These are phyloP conservation scores for Aspergillus fructus DNA, from an alignment of 2,329 filamentous ascomycete genomes.

Conservation along the genomic window DNA sequence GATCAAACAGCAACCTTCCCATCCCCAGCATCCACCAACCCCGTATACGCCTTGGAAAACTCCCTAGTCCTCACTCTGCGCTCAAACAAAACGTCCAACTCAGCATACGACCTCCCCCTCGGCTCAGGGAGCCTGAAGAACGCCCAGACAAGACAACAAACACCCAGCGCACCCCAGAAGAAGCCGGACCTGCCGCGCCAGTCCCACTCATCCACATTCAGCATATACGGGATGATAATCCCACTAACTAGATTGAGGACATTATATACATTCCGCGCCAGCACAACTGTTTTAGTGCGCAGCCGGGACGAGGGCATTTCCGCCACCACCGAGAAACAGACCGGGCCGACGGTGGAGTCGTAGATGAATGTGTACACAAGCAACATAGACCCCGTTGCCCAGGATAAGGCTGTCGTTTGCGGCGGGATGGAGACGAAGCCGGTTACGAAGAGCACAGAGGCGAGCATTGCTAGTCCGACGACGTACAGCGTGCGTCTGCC, in stretches of 20 bases:
- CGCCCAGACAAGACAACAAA: conserved; percentile 28
- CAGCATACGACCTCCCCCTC: conserved; percentile 29
- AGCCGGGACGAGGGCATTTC: conserved; percentile 15
- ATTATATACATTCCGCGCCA: not conserved
- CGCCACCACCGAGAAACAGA: conserved; percentile 44
- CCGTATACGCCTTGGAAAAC: conserved; percentile 12
- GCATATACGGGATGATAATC: conserved; percentile 35
- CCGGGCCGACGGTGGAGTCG: not conserved
- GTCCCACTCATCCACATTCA: conserved; percentile 32
- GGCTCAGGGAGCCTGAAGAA: conserved; percentile 35
- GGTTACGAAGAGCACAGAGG: conserved; percentile 37
- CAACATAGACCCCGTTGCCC: conserved; percentile 43
- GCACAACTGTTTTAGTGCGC: not conserved
- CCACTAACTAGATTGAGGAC: conserved; percentile 20
- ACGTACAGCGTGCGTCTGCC: conserved; percentile 44
- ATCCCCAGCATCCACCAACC: too few species aligned
- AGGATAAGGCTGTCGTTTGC: conserved; percentile 26
- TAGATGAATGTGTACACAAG: conserved; percentile 47
- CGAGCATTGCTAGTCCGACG: conserved; percentile 34
- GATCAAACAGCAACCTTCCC: too few species aligned
- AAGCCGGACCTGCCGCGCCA: conserved; percentile 34
- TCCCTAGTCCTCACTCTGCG: conserved; percentile 21
- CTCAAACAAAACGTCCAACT: conserved; percentile 33
- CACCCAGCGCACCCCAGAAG: conserved; percentile 27
- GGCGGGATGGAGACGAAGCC: conserved; percentile 42